Base-by-base conservation (phyloP, 2,329 filamentous ascomycete genomes). In the Ceratocystis cubensis region DNA sequence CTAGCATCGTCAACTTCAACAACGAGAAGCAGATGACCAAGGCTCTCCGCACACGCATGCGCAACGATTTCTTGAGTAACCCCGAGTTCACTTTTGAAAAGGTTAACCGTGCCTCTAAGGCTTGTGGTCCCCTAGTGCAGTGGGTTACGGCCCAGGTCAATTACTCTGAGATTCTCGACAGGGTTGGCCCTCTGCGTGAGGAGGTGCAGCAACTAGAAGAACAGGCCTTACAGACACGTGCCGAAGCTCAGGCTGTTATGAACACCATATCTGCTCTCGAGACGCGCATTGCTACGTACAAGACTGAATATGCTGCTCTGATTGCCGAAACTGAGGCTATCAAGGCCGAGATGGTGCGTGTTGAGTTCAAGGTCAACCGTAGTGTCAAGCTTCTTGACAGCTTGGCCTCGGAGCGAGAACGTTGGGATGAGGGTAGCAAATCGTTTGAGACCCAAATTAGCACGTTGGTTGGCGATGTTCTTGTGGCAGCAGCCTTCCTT, bases 371-470 rank as follows among this genome's bases (percentile, higher is more conserved):
- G 82, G 94, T 99, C 66, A 91, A 97, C 75, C 88, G 94, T 74
- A 97, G 93, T 78, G 90, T 96, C 69, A 88, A 91, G 73, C 82
- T 99, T 61, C 86, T 99, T 22, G 93, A 96, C 76, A 96, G 92
- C 76, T 80, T 99, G 71, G 95, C 94, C 7, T 96, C 93, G 3
- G 94, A 99, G 78, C 85, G 93, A 75, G 84, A 83, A 48, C 87
- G 94, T 73, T 99, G 94, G 94, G 94, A 99, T 73, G 90, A 93
- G 73, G 92, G 92, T 71, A 99, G 94, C 82, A 96, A 88, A 78
- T 96, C 93, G 0, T 99, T 99, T 75, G 93, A 97, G 76, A 96
- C 92, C 1, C 94, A 99, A 75, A 97, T 99, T 74, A 89, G 89
- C 75, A 99, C 94, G 1, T 85, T 99, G 64, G 90, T 99, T 46